Base-by-base conservation (phyloP, 1,139 yeast species). In the Candida frijolesensis region DNA sequence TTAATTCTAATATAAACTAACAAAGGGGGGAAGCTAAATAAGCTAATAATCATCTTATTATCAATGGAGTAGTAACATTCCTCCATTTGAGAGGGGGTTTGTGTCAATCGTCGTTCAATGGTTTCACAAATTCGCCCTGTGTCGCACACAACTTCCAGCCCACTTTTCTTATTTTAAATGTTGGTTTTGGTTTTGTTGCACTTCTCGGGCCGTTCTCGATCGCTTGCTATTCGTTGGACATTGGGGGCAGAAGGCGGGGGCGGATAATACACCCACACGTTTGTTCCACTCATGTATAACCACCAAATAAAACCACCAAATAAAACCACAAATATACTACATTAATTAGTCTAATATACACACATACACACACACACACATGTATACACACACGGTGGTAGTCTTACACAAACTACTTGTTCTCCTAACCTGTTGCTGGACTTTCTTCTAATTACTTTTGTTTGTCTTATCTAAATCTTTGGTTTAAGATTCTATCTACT, bases 401-500 rank as follows among this genome's bases (percentile, higher is more conserved):
- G 3, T 18, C 30, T n/a, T n/a, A n/a, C n/a, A 38, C 27, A 38
- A 5, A 6, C 10, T 30, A 5, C 5, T 30, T 30, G 33, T 42
- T 45, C 48, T 34, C 25, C 4, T 22, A 22, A 22, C 25, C 25
- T 22, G 7, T 22, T 22, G 25, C 25, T 22, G 25, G 25, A 22
- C 25, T 29, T 18, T 35, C 27, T n/a, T 39, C 12, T 19, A 6
- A 9, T 11, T 55, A 39, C 6, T 18, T 39, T 2, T 19, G 18
- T 33, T 34, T 11, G 10, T 19, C 19, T 32, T 64, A 87, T 69
- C 94, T 83, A 66, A 87, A 87, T 70, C 95, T 79, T 63, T 85
- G 90, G 54, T 79, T 79, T 57, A 87, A 76, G 43, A 92, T 78
- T 65, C 91, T 83, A 51, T 89, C 95, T 9, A 86, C 82, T 9